Conservation (phyloP, 495 filamentous ascomycete genomes). For the Bombardia bombarda region DNA sequence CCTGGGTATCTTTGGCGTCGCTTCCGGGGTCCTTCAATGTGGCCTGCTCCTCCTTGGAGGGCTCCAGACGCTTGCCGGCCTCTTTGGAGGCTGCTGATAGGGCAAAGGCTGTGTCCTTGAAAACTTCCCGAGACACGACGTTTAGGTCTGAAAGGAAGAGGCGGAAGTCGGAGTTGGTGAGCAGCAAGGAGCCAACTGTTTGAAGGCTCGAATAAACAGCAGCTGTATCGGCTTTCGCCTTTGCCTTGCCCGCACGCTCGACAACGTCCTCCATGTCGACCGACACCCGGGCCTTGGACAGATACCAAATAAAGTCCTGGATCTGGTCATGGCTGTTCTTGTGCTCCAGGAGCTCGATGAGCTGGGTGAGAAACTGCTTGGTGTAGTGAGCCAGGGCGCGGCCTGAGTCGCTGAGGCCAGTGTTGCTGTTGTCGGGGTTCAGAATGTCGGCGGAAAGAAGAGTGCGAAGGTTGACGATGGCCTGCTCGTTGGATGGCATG, state of each 20-base stretch:
- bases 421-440: conserved; percentile 65
- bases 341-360: conserved; percentile 67
- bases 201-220: conserved; percentile 79
- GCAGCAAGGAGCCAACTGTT: conserved; percentile 72
- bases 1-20: conserved; percentile 45
- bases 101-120: conserved; percentile 76
- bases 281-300: conserved; percentile 60
- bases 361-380: conserved; percentile 61
- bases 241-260: conserved; percentile 53
- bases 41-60: conserved; percentile 52
- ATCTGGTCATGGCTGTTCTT: conserved; percentile 84
- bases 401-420: conserved; percentile 69
- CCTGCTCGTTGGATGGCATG: conserved; percentile 86
- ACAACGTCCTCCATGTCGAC: conserved; percentile 62
- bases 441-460: conserved; percentile 70
- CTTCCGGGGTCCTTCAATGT: conserved; percentile 49
- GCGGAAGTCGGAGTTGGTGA: conserved; percentile 87
- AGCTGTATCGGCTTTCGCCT: conserved; percentile 65
- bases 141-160: conserved; percentile 78
- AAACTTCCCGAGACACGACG: conserved; percentile 73
- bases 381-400: conserved; percentile 62
- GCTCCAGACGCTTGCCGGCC: conserved; percentile 62
- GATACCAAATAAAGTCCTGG: conserved; percentile 86
- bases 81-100: conserved; percentile 64
- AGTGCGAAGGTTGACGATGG: conserved; percentile 72